These are phyloP conservation scores for Colletotrichum phormii DNA, from an alignment of 2,329 filamentous ascomycete genomes.

Conservation along the genomic window DNA sequence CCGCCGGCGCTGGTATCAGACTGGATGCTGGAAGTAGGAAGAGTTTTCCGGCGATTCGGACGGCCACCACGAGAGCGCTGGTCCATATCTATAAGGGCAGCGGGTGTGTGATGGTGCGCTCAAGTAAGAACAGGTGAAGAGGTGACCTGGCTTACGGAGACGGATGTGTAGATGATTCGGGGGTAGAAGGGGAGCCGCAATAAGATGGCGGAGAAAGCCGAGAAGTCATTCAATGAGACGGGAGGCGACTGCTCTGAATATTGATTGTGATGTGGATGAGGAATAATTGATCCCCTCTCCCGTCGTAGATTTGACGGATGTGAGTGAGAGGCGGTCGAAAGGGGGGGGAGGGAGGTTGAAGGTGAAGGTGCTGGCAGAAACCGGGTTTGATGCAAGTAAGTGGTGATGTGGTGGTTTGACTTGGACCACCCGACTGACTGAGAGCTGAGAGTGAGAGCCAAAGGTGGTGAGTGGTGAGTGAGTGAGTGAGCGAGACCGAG, in stretches of 20 bases:
- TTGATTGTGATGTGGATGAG: constrained; percentile 4
- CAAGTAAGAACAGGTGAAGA: not conserved
- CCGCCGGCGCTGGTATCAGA: constrained; percentile 30
- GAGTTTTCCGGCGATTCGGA: constrained; percentile 32
- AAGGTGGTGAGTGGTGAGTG: not conserved
- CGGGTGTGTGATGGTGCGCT: not conserved
- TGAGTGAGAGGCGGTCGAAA: not conserved
- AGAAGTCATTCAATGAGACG: constrained; percentile 15
- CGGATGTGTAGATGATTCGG: not conserved
- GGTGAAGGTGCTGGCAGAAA: constrained; percentile 29
- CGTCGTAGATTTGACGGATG: not conserved
- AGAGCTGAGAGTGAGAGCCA: not conserved
- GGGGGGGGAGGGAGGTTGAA: not conserved
- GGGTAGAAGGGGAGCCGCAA: not conserved
- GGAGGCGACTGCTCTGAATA: constrained; percentile 10
- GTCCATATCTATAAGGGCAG: constrained; percentile 11
- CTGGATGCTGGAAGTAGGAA: constrained; percentile 26
- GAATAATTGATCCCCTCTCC: not conserved
- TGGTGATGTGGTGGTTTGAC: constrained; percentile 37
- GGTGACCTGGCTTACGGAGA: constrained; percentile 8
- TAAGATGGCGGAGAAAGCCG: constrained; percentile 4
- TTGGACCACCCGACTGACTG: constrained; percentile 5
- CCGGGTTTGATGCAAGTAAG: constrained; percentile 35
- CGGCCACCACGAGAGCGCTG: constrained; percentile 28
- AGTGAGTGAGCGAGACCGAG: not conserved